A percentile compares a stretch with the other conserved stretches of the same genome.
phyloP scores from a whole-genome alignment of 805 yeast genomes.

The Ogataea pini region DNA sequence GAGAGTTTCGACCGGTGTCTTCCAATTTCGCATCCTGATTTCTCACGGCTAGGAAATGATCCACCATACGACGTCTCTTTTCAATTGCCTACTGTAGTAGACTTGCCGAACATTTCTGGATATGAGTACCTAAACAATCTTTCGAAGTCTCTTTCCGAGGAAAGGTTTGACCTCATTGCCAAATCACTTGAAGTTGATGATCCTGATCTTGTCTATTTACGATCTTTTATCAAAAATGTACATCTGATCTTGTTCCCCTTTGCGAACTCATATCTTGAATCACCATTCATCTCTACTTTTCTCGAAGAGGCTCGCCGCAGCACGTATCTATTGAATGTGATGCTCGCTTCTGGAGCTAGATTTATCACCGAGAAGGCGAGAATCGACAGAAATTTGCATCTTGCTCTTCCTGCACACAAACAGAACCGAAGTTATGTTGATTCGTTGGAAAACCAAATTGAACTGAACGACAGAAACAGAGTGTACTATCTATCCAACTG shows the following conservation, averaged over 20 bases:
- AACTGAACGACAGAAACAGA: slow-evolving; percentile 52
- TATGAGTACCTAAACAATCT: slow-evolving; percentile 27
- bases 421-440: slow-evolving; percentile 13
- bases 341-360: slow-evolving; percentile 71
- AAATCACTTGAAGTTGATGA: slow-evolving; percentile 23
- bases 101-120: neutral
- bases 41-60: neutral
- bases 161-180: slow-evolving; percentile 21
- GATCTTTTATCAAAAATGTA: slow-evolving; percentile 32
- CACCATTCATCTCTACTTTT: slow-evolving; percentile 30
- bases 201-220: slow-evolving; percentile 28
- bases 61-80: too few species aligned
- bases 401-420: slow-evolving; percentile 7
- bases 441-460: slow-evolving; percentile 22
- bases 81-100: too few species aligned
- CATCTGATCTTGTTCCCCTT: slow-evolving; percentile 32
- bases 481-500: slow-evolving; percentile 66
- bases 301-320: slow-evolving; percentile 40
- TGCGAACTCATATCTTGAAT: slow-evolving; percentile 29
- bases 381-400: slow-evolving; percentile 20
- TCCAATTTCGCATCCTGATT: slow-evolving; percentile 15
- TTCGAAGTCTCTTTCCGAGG: slow-evolving; percentile 19
- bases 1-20: slow-evolving; percentile 10
- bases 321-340: slow-evolving; percentile 62
- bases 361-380: slow-evolving; percentile 34